phyloP scores from a whole-genome alignment of 805 yeast species.

The Starmerella potacharoeniae region DNA sequence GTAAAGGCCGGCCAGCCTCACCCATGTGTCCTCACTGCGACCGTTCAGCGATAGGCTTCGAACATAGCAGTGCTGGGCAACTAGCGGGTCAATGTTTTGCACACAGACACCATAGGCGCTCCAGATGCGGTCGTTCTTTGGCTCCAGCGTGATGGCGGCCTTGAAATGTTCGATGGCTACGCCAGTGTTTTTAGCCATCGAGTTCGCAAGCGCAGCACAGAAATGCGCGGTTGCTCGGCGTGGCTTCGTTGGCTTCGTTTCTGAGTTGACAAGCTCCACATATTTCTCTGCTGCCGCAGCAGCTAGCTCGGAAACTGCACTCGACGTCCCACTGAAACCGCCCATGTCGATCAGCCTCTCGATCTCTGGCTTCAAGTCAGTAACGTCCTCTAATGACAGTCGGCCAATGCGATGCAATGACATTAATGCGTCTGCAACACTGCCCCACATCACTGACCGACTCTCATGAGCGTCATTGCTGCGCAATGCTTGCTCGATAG shows the following conservation, averaged over 20 bases:
- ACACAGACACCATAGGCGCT: slow-evolving; percentile 69
- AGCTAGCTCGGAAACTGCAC: background rate
- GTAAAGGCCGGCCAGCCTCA: slow-evolving; percentile 68
- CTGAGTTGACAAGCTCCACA: slow-evolving; percentile 4
- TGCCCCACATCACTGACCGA: slow-evolving; percentile 7
- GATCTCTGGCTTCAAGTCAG: background rate
- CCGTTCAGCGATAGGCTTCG: slow-evolving; percentile 64
- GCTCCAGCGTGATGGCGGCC: slow-evolving; percentile 59
- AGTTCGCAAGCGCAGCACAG: slow-evolving; percentile 55
- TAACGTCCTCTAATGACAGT: background rate
- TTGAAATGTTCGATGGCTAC: slow-evolving; percentile 49
- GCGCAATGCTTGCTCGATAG: slow-evolving; percentile 30
- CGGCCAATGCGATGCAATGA: background rate
- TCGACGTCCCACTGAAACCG: background rate
- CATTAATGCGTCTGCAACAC: slow-evolving; percentile 2
- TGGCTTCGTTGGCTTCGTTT: slow-evolving; percentile 19
- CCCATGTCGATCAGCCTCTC: background rate
- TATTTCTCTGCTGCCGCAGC: background rate
- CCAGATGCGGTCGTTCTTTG: slow-evolving; percentile 67
- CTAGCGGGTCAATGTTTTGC: slow-evolving; percentile 48
- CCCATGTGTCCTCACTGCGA: slow-evolving; percentile 62
- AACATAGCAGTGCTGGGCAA: slow-evolving; percentile 87
- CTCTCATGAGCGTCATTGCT: background rate
- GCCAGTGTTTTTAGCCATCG: slow-evolving; percentile 31
- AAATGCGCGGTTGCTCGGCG: slow-evolving; percentile 37